Percentiles rank a stretch among this genome's conserved stretches.
Conservation (phyloP, 192 early-diverging fungal species). For the Geranomyces variabilis region DNA sequence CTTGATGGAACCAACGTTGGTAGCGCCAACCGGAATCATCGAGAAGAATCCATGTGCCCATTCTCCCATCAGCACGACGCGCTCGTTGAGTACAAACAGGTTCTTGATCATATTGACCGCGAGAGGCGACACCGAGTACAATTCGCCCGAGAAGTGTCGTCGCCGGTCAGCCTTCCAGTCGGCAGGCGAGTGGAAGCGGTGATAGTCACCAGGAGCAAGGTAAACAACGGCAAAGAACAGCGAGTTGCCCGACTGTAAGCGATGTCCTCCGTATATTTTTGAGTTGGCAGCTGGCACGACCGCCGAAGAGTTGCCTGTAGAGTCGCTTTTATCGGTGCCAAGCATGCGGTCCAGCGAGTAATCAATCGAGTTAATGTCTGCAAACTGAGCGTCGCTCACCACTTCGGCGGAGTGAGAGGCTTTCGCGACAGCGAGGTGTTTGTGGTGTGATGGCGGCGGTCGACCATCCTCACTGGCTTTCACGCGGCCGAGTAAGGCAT, state of each 20-base stretch:
- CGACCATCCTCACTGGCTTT: neutral
- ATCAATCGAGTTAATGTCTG: conserved; percentile 82
- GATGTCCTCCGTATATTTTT: conserved; percentile 29
- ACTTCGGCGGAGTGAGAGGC: conserved; percentile 64
- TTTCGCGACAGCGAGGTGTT: conserved; percentile 32
- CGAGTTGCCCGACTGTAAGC: conserved; percentile 65
- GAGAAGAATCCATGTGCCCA: conserved; percentile 96
- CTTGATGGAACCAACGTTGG: conserved; percentile 95
- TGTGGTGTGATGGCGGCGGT: neutral
- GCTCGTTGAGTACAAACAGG: conserved; percentile 96
- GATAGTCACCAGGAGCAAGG: conserved; percentile 97
- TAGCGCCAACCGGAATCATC: conserved; percentile 96
- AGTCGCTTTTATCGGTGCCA: conserved; percentile 43
- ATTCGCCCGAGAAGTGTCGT: conserved; percentile 93
- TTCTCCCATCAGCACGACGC: conserved; percentile 87
- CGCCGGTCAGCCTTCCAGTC: conserved; percentile 89
- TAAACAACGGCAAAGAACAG: conserved; percentile 94
- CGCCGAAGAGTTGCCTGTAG: neutral
- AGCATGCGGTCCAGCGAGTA: conserved; percentile 81
- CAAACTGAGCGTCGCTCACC: conserved; percentile 81
- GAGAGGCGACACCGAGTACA: conserved; percentile 93
- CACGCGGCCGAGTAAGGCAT: conserved; percentile 78
- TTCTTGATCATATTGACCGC: conserved; percentile 82
- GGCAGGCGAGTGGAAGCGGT: conserved; percentile 96
- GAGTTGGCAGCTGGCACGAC: neutral